Evolutionary conservation across 2,329 filamentous ascomycete species (phyloP), one percentile per base, ranked within the genome.

Genomic region (Penicillium polonicum): DNA sequence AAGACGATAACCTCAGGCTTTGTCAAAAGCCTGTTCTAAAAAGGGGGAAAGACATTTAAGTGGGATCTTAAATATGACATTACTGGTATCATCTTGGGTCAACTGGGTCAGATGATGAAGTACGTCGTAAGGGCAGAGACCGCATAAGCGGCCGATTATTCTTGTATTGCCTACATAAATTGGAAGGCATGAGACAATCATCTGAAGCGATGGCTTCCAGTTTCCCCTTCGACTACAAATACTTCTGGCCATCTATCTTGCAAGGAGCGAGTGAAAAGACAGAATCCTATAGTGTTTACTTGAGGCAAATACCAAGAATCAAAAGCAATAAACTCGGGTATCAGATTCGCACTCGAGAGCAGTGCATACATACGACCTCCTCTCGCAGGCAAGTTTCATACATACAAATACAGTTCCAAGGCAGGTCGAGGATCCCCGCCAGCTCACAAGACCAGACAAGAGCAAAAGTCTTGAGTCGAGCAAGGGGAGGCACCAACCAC

Each of bases 321-420:
- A 25, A 49, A 38, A 50, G 5, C 25, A 50, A 46, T 8, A 51
- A 55, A 52, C 25, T 36, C 41, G 62, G 62, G 62, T 64, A 64
- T 64, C 62, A 62, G 59, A 46, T 61, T 61, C 50, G 48, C 60
- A 56, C 53, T 50, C 48, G 52, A 59, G 31, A 42, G 42, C 39
- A 62, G 29, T 46, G 44, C 53, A 42, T 55, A 55, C 48, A 58
- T 60, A 62, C 44, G 48, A 45, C 33, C 42, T 51, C 45, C 42
- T 51, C 45, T 55, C 35, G 29, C 49, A 51, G 35, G 55, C 42
- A 43, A 43, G 36, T 56, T 55, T 53, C 52, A 58, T 55, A 61
- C 61, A 58, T 63, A 61, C 35, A 63, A 63, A 54, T 63, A 63
- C 58, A 59, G 48, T 27, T 52, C 48, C 51, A 44, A 49, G 50